phyloP scores from a whole-genome alignment of 495 filamentous ascomycete species.

The Pseudomonodictys pantanalensis region DNA sequence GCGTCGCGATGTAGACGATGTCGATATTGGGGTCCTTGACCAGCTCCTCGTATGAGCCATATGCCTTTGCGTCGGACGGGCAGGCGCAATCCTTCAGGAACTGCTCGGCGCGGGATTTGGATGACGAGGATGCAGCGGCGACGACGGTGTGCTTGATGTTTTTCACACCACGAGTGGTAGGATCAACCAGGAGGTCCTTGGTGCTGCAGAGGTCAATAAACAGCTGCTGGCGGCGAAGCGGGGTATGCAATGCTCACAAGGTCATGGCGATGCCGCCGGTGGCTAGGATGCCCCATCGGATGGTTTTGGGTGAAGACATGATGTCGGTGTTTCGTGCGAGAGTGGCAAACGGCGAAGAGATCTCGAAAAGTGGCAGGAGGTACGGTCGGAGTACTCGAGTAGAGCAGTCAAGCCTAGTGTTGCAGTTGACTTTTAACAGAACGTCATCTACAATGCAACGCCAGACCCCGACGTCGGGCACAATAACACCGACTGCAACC shows the following conservation, averaged over 20 bases:
- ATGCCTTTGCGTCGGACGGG: constrained; percentile 66
- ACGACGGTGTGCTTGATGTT: constrained; percentile 77
- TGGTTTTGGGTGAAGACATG: constrained; percentile 44
- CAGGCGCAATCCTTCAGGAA: constrained; percentile 69
- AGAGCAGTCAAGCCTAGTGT: no score
- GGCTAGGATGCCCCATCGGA: constrained; percentile 74
- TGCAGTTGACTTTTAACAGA: no score
- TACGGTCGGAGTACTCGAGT: no score
- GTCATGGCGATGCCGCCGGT: constrained; percentile 33
- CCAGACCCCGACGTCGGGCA: no score
- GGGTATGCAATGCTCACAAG: constrained; percentile 19
- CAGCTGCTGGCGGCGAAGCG: neutral
- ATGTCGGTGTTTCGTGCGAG: neutral
- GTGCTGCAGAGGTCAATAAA: constrained; percentile 38
- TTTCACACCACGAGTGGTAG: constrained; percentile 65
- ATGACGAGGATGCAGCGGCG: constrained; percentile 80
- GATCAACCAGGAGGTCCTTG: constrained; percentile 78
- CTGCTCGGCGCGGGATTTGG: constrained; percentile 61
- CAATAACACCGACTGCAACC: no score
- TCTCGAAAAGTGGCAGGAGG: neutral
- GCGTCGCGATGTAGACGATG: constrained; percentile 90
- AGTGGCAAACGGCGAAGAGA: neutral
- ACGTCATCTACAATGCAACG: no score
- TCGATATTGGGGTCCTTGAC: constrained; percentile 77
- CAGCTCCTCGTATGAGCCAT: constrained; percentile 79